Evolutionary conservation across 345 rosid species (phyloP).

Genomic region (Erodium maritimum): DNA sequence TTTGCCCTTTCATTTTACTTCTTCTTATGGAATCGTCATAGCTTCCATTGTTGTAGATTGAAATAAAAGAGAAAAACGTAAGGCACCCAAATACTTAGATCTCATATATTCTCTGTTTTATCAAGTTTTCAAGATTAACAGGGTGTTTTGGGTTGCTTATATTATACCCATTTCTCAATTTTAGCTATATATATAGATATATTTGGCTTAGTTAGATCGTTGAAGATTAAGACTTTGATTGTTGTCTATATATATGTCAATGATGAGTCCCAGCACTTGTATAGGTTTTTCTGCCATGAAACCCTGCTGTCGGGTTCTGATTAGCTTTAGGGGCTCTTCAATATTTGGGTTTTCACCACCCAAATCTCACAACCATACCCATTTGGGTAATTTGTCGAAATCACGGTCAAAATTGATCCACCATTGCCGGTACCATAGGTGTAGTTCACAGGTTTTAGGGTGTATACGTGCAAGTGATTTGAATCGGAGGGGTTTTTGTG

Average conservation of each 20-base stretch:
- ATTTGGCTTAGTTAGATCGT: too few relatives aligned
- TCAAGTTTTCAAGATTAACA: slow-evolving; percentile 21
- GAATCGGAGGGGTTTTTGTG: slow-evolving; percentile 49
- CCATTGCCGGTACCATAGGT: slow-evolving; percentile 17
- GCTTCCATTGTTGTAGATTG: not conserved
- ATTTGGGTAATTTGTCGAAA: slow-evolving; percentile 45
- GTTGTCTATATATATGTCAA: not conserved
- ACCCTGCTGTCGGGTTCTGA: slow-evolving; percentile 65
- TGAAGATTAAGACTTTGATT: not conserved
- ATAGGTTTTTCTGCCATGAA: slow-evolving; percentile 57
- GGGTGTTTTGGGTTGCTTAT: slow-evolving; percentile 13
- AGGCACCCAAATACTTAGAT: not conserved
- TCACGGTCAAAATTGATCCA: slow-evolving; percentile 23
- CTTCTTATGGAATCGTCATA: not conserved
- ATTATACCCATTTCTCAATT: not conserved
- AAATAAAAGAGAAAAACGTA: not conserved
- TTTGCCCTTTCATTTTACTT: not conserved
- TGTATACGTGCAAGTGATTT: slow-evolving; percentile 14
- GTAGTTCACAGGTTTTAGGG: slow-evolving; percentile 22
- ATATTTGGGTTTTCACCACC: slow-evolving; percentile 38
- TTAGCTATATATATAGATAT: not conserved
- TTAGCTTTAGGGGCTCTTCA: slow-evolving; percentile 41
- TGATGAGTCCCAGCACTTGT: slow-evolving; percentile 47
- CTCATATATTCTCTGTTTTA: slow-evolving; percentile 28
- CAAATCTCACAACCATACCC: slow-evolving; percentile 15